Conservation (phyloP, 1,284 basidiomycete species). For the Cryptococcus depauperatus region DNA sequence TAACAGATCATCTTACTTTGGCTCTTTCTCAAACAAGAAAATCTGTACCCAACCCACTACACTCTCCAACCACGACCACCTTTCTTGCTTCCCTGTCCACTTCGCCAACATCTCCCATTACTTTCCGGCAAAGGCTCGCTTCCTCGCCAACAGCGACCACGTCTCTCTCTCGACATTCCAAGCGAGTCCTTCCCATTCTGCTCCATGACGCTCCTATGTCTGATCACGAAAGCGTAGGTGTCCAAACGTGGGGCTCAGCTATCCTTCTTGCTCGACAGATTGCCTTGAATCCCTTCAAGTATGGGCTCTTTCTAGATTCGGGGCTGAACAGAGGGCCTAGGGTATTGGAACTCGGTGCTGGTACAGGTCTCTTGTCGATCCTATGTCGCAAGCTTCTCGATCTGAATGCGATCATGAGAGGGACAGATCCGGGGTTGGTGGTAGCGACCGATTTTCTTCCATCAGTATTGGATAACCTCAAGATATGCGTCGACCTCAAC, state of each 20-base stretch:
- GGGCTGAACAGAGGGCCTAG: constrained; percentile 45
- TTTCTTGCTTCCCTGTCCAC: constrained; percentile 32
- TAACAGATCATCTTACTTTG: constrained; percentile 26
- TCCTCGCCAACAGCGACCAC: not conserved
- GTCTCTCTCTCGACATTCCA: constrained; percentile 7
- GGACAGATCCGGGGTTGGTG: constrained; percentile 45
- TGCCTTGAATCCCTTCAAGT: constrained; percentile 51
- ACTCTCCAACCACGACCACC: constrained; percentile 31
- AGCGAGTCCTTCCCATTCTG: constrained; percentile 44
- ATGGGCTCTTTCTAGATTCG: constrained; percentile 25
- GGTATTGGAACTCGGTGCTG: constrained; percentile 75
- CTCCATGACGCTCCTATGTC: constrained; percentile 67
- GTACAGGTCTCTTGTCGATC: constrained; percentile 70
- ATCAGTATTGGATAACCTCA: constrained; percentile 64
- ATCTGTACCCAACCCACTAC: constrained; percentile 17
- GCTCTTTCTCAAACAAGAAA: constrained; percentile 18
- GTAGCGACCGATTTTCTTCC: constrained; percentile 74
- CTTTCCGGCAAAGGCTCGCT: constrained; percentile 3
- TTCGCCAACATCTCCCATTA: constrained; percentile 27
- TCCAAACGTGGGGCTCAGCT: constrained; percentile 84
- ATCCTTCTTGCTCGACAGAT: constrained; percentile 74
- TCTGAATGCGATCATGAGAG: constrained; percentile 20
- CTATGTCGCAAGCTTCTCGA: constrained; percentile 56
- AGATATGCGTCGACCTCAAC: constrained; percentile 58
- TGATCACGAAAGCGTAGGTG: constrained; percentile 68